These are phyloP conservation scores for Podospora didyma DNA, from an alignment of 495 filamentous ascomycete genomes.

Conservation along the genomic window DNA sequence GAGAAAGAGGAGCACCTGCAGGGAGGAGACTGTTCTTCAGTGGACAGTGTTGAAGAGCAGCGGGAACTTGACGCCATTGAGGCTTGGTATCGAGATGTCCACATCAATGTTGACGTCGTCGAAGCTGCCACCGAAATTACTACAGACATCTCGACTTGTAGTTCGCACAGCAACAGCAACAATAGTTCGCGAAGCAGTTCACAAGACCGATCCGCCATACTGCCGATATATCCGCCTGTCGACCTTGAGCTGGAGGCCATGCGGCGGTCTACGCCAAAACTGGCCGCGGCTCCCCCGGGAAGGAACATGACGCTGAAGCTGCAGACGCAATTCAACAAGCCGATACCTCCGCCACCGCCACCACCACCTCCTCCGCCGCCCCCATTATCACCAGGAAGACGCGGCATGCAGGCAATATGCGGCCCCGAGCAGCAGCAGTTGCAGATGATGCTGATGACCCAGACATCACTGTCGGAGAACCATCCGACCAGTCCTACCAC, in stretches of 20 bases:
- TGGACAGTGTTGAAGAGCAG: not conserved
- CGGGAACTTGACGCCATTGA: slow-evolving; percentile 28
- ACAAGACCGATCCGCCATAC: not conserved
- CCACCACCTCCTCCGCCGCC: not conserved
- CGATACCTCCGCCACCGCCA: not conserved
- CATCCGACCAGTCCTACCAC: no score
- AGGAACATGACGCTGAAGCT: slow-evolving; percentile 27
- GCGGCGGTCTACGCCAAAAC: slow-evolving; percentile 23
- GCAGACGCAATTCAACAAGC: slow-evolving; percentile 32
- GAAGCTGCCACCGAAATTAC: not conserved
- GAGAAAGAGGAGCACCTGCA: slow-evolving; percentile 11
- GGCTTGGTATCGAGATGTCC: slow-evolving; percentile 29
- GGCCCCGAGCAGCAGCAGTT: not conserved
- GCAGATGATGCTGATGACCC: not conserved
- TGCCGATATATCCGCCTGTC: not conserved
- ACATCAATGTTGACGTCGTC: slow-evolving; percentile 10
- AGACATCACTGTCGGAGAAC: no score
- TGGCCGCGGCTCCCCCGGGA: slow-evolving; percentile 14
- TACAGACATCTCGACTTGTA: slow-evolving; percentile 2
- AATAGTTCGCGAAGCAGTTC: slow-evolving; percentile 15
- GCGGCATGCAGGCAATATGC: not conserved
- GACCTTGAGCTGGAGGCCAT: not conserved
- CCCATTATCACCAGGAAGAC: not conserved
- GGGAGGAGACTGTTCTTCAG: not conserved
- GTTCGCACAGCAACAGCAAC: not conserved